phyloP scores from a whole-genome alignment of 2,329 filamentous ascomycete species.

The Aspergillus viridinutans region DNA sequence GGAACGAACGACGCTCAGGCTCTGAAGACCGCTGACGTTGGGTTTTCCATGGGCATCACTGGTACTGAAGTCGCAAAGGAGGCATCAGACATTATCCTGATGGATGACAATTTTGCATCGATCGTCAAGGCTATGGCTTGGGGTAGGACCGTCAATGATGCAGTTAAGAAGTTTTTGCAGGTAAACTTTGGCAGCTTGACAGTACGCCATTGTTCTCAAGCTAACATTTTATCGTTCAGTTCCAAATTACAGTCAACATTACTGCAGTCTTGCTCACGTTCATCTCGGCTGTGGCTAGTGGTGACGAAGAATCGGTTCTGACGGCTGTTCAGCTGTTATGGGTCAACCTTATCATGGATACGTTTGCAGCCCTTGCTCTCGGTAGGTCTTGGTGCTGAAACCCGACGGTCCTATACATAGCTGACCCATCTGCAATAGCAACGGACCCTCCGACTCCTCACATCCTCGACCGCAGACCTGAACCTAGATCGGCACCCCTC shows the following conservation, averaged over 20 bases:
- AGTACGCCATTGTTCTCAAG: background rate
- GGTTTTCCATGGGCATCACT: conserved; percentile 81
- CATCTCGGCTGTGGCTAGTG: conserved; percentile 57
- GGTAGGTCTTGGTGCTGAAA: conserved; percentile 12
- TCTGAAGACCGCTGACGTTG: conserved; percentile 74
- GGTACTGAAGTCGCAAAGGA: conserved; percentile 83
- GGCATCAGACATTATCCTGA: conserved; percentile 77
- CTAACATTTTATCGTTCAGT: conserved; percentile 19
- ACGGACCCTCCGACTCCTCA: conserved; percentile 58
- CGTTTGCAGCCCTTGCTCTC: conserved; percentile 61
- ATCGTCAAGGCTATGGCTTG: conserved; percentile 80
- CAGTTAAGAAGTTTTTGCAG: conserved; percentile 68
- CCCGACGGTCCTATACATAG: background rate
- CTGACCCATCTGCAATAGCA: conserved; percentile 29
- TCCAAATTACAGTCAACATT: conserved; percentile 57
- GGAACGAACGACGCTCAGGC: conserved; percentile 81
- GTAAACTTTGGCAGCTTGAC: conserved; percentile 7
- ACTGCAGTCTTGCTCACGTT: conserved; percentile 64
- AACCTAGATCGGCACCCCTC: conserved; percentile 43
- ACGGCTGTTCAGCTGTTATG: conserved; percentile 64
- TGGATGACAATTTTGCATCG: conserved; percentile 86
- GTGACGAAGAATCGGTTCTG: conserved; percentile 55
- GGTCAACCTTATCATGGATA: conserved; percentile 69
- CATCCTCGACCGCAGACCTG: conserved; percentile 53
- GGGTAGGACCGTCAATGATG: conserved; percentile 73